Conservation (phyloP, 768 basidiomycete genomes). For the Infundibulicybe gibba region DNA sequence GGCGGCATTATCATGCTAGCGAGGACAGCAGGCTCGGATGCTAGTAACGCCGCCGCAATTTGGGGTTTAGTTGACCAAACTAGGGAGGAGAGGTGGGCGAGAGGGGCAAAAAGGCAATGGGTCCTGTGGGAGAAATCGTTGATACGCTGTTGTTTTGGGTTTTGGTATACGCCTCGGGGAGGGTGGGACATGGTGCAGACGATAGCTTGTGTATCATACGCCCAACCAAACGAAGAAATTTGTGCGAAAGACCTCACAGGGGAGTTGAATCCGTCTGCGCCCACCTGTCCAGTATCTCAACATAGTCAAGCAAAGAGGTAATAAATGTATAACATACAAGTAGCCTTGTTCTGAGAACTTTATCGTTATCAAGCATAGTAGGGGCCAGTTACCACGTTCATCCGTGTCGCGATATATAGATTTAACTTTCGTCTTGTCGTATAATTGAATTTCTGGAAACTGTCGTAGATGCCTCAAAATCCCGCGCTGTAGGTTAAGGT, state of each 20-base stretch:
- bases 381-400: constrained; percentile 69
- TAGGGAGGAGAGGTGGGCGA: constrained; percentile 77
- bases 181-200: constrained; percentile 85
- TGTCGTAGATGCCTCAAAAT: constrained; percentile 62
- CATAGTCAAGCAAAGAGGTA: not conserved
- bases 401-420: constrained; percentile 56
- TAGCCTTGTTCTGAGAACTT: constrained; percentile 64
- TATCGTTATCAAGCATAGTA: constrained; percentile 70
- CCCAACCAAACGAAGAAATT: constrained; percentile 88
- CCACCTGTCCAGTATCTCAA: constrained; percentile 51
- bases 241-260: constrained; percentile 85
- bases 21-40: constrained; percentile 61
- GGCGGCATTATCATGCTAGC: constrained; percentile 83
- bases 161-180: constrained; percentile 57
- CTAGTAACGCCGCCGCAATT: constrained; percentile 69
- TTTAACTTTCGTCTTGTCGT: constrained; percentile 74
- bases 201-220: constrained; percentile 84
- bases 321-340: constrained; percentile 46
- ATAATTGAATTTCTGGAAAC: constrained; percentile 51
- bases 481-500: constrained; percentile 87
- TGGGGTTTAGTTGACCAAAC: constrained; percentile 91
- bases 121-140: constrained; percentile 95
- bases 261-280: constrained; percentile 94
- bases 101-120: constrained; percentile 92
- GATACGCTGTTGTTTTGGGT: constrained; percentile 82